phyloP scores from a whole-genome alignment of 2,329 filamentous ascomycete genomes.

The Periconia digitata region DNA sequence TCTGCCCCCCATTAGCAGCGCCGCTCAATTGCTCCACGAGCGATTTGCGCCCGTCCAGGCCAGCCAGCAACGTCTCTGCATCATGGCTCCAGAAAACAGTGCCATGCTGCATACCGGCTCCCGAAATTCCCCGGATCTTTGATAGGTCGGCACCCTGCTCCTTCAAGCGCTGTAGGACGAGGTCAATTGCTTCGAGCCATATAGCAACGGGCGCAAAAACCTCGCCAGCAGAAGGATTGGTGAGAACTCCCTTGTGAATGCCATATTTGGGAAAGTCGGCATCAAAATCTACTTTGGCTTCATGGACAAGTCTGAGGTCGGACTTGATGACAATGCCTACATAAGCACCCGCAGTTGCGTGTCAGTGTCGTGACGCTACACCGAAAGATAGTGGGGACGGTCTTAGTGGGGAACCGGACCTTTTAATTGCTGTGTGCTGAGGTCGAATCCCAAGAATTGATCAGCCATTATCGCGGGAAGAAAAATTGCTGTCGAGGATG shows the following conservation, averaged over 20 bases:
- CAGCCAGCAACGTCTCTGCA: slow-evolving; percentile 65
- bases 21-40: slow-evolving; percentile 71
- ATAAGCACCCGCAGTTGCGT: slow-evolving; percentile 3
- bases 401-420: slow-evolving; percentile 52
- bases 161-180: slow-evolving; percentile 74
- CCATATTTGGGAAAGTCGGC: slow-evolving; percentile 71
- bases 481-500: neutral
- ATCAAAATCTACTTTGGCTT: slow-evolving; percentile 95
- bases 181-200: slow-evolving; percentile 91
- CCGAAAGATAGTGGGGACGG: slow-evolving; percentile 23
- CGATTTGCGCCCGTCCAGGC: slow-evolving; percentile 60
- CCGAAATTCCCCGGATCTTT: slow-evolving; percentile 78
- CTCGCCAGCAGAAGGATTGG: slow-evolving; percentile 79
- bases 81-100: slow-evolving; percentile 87
- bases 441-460: slow-evolving; percentile 89
- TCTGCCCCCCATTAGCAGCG: slow-evolving; percentile 39
- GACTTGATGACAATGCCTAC: slow-evolving; percentile 83
- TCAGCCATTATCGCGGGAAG: slow-evolving; percentile 35
- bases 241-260: slow-evolving; percentile 84
- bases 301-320: slow-evolving; percentile 74
- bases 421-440: slow-evolving; percentile 96
- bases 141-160: slow-evolving; percentile 71
- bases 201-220: slow-evolving; percentile 91
- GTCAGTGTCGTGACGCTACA: neutral
- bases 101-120: slow-evolving; percentile 95